phyloP scores from a whole-genome alignment of 2,329 filamentous ascomycete species.

The Penicillium sclerotiorum region DNA sequence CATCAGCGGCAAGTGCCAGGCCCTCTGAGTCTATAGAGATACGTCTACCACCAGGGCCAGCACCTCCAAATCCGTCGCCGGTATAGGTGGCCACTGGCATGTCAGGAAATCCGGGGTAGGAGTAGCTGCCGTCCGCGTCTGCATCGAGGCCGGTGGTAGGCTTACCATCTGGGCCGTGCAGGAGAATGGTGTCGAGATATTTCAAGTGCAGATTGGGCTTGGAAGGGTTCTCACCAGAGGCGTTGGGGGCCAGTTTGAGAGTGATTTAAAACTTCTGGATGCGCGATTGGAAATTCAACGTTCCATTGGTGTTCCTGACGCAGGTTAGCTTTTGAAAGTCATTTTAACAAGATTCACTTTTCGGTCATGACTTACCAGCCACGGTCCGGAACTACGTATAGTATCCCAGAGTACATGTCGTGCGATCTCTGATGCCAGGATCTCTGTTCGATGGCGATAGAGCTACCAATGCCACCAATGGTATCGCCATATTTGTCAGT shows the following conservation, averaged over 20 bases:
- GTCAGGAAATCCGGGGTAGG: slow-evolving; percentile 61
- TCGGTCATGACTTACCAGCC: slow-evolving; percentile 58
- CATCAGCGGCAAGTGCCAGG: slow-evolving; percentile 61
- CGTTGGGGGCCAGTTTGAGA: slow-evolving; percentile 57
- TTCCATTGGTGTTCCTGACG: slow-evolving; percentile 68
- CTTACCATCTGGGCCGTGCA: slow-evolving; percentile 64
- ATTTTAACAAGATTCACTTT: no score
- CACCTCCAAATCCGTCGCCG: slow-evolving; percentile 68
- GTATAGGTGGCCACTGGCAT: slow-evolving; percentile 66
- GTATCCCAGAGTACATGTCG: slow-evolving; percentile 60
- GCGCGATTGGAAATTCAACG: slow-evolving; percentile 67
- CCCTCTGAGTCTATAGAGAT: slow-evolving; percentile 69
- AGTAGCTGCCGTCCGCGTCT: slow-evolving; percentile 55
- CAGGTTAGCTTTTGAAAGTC: slow-evolving; percentile 1
- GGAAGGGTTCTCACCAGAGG: slow-evolving; percentile 57
- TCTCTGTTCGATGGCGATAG: slow-evolving; percentile 62
- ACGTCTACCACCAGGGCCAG: slow-evolving; percentile 61
- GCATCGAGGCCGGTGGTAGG: slow-evolving; percentile 68
- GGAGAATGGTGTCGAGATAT: slow-evolving; percentile 67
- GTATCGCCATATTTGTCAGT: slow-evolving; percentile 71
- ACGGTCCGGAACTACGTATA: slow-evolving; percentile 68
- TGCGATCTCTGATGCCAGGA: slow-evolving; percentile 60
- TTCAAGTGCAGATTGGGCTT: slow-evolving; percentile 63
- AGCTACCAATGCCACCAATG: slow-evolving; percentile 66
- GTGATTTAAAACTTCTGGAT: slow-evolving; percentile 68